Evolutionary conservation across 2,329 filamentous ascomycete species (phyloP).

Genomic region (Fusarium veterinarium): DNA sequence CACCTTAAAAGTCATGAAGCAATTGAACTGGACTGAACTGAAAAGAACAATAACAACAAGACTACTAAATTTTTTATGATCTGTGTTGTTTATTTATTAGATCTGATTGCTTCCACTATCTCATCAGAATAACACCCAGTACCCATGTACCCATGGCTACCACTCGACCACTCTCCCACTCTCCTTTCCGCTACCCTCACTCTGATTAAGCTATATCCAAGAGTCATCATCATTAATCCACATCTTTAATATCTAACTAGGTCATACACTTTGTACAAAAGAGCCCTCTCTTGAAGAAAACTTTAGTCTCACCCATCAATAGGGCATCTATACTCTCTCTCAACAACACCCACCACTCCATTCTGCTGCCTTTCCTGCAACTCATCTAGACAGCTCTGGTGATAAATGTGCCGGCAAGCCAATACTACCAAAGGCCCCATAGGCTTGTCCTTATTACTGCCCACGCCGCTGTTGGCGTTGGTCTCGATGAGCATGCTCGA

Average conservation of each 20-base stretch:
- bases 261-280: conserved; percentile 43
- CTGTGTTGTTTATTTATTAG: not conserved
- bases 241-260: conserved; percentile 38
- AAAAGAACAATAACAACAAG: not conserved
- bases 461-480: conserved; percentile 27
- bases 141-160: not conserved
- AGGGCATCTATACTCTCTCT: conserved; percentile 66
- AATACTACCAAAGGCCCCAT: conserved; percentile 74
- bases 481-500: conserved; percentile 55
- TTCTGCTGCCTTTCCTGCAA: conserved; percentile 66
- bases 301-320: conserved; percentile 61
- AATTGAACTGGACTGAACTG: not conserved
- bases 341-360: conserved; percentile 58
- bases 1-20: not conserved
- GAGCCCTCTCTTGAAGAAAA: conserved; percentile 3
- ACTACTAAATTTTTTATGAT: not conserved
- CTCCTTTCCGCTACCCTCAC: not conserved
- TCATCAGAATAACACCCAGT: not conserved
- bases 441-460: conserved; percentile 56
- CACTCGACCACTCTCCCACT: no score
- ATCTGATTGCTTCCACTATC: not conserved
- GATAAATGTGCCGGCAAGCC: conserved; percentile 78
- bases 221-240: conserved; percentile 44
- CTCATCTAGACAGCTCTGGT: conserved; percentile 75
- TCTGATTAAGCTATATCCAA: not conserved